These are phyloP conservation scores for Leucocoprinus birnbaumii DNA, from an alignment of 768 basidiomycete genomes.

Conservation along the genomic window DNA sequence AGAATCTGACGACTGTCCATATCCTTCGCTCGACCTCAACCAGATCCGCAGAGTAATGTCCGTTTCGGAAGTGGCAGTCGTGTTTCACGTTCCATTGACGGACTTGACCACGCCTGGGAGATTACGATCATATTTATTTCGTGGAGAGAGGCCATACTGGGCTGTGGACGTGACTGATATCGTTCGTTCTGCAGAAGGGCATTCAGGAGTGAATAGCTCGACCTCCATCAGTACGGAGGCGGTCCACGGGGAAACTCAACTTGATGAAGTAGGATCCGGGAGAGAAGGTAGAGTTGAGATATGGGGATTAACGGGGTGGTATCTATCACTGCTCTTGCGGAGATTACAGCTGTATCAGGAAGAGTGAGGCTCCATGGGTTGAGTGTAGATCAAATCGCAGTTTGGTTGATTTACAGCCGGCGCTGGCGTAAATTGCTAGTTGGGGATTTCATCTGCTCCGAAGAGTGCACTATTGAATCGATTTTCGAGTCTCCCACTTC, in stretches of 20 bases:
- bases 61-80: constrained; percentile 59
- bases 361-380: not conserved
- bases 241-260: constrained; percentile 12
- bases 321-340: constrained; percentile 62
- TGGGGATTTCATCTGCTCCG: not conserved
- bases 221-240: constrained; percentile 22
- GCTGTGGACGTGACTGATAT: constrained; percentile 68
- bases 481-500: constrained; percentile 13
- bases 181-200: constrained; percentile 24
- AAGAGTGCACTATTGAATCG: constrained; percentile 4
- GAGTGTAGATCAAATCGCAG: constrained; percentile 11
- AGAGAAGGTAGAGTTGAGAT: constrained; percentile 56
- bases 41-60: constrained; percentile 45
- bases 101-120: constrained; percentile 45
- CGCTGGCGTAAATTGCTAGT: constrained; percentile 8
- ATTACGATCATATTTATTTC: constrained; percentile 52
- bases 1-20: constrained; percentile 37
- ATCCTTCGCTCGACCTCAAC: constrained; percentile 58
- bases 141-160: constrained; percentile 57
- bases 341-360: constrained; percentile 45
- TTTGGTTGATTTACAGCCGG: constrained; percentile 4
- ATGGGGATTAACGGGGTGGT: constrained; percentile 88
- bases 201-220: constrained; percentile 24
- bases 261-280: constrained; percentile 39
- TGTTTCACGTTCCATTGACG: constrained; percentile 69